Conservation (phyloP, 2,329 filamentous ascomycete genomes). For the Furcasterigmium furcatum region DNA sequence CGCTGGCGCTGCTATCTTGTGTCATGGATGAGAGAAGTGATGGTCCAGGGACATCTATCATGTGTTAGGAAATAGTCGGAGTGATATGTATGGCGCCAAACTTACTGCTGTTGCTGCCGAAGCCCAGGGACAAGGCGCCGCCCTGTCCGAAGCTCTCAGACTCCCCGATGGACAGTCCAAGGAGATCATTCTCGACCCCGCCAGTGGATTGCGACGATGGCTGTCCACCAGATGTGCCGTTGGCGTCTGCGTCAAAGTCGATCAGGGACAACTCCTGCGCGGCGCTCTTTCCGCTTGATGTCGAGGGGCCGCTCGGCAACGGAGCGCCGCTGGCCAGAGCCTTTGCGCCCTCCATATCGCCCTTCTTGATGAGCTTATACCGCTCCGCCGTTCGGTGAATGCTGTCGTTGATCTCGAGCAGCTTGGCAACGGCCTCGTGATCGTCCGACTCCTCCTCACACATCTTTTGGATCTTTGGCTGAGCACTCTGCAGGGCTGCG, state of each 20-base stretch:
- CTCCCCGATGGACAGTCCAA: constrained; percentile 81
- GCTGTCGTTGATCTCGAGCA: constrained; percentile 97
- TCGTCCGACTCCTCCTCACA: constrained; percentile 56
- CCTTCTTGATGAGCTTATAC: constrained; percentile 95
- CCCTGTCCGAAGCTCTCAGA: constrained; percentile 64
- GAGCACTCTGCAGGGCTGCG: constrained; percentile 82
- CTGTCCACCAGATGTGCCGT: constrained; percentile 30
- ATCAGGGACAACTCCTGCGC: constrained; percentile 84
- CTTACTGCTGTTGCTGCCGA: constrained; percentile 66
- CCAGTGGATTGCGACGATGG: constrained; percentile 53
- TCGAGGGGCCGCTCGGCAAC: constrained; percentile 17
- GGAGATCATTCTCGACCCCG: constrained; percentile 77
- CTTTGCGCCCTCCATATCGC: constrained; percentile 79
- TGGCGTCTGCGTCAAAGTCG: constrained; percentile 72
- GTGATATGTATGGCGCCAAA: constrained; percentile 10
- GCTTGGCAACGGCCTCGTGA: constrained; percentile 88
- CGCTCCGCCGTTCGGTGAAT: constrained; percentile 95
- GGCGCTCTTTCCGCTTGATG: constrained; percentile 57
- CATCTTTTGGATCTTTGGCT: constrained; percentile 60
- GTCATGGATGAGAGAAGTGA: constrained; percentile 63
- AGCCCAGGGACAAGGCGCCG: constrained; percentile 81
- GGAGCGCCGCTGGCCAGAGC: constrained; percentile 79
- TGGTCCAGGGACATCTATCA: constrained; percentile 59
- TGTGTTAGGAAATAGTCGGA: constrained; percentile 18
- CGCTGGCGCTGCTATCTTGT: constrained; percentile 55